Conservation (phyloP, 306 rosid species). For the Lotus japonicus region DNA sequence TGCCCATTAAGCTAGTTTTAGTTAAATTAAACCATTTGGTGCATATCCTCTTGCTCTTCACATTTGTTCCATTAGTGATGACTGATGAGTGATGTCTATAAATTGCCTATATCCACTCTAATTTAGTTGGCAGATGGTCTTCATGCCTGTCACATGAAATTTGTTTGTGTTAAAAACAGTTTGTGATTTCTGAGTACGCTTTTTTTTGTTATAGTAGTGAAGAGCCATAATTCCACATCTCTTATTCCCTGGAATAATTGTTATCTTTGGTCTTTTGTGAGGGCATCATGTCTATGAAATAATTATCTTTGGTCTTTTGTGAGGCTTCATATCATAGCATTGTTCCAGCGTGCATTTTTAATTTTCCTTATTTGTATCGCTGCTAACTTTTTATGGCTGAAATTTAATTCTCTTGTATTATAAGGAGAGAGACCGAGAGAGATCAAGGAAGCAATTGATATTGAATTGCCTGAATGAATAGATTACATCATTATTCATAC, state of each 20-base stretch:
- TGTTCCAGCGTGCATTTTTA: background rate
- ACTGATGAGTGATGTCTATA: no score
- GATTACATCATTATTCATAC: no score
- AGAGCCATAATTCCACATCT: background rate
- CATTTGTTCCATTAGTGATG: background rate
- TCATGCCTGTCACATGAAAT: background rate
- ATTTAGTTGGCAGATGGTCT: no score
- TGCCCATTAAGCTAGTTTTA: no score
- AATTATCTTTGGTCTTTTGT: background rate
- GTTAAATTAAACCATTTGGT: background rate
- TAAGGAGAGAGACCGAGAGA: no score
- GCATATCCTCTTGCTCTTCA: no score
- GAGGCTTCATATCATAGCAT: background rate
- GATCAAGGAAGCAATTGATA: no score
- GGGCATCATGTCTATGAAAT: no score
- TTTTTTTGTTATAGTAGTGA: background rate
- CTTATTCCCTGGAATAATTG: background rate
- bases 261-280: background rate
- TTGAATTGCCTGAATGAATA: no score
- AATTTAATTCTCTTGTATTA: background rate
- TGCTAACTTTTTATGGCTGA: background rate
- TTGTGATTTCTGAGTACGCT: background rate
- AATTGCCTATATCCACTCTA: no score
- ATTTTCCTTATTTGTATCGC: background rate
- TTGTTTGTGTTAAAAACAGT: background rate